Evolutionary conservation across 73 alveolate species (phyloP).

Genomic region (Urostyla sp.): DNA sequence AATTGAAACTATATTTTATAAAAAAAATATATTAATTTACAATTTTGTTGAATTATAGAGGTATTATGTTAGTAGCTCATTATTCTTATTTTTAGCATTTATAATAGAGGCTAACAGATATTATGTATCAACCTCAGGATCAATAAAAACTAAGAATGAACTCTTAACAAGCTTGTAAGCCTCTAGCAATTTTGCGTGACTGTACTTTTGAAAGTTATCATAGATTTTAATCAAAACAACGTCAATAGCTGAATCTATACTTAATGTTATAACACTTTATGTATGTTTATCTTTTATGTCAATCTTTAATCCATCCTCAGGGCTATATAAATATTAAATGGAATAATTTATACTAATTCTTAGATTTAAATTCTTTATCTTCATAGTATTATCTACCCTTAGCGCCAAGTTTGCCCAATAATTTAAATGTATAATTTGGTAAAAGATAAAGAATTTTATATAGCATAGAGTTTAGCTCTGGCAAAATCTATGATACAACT

Average conservation of each 20-base stretch:
- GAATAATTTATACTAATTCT: conserved; percentile 38
- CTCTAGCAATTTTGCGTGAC: conserved; percentile 29
- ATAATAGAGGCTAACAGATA: conserved; percentile 35
- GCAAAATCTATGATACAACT: conserved; percentile 39
- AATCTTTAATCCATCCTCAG: conserved; percentile 65
- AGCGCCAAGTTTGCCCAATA: conserved; percentile 64
- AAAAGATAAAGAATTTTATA: conserved; percentile 42
- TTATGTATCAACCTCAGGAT: conserved; percentile 41
- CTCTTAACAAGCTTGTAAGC: conserved; percentile 54
- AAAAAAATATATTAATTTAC: not conserved
- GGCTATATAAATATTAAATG: conserved; percentile 10
- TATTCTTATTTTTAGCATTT: conserved; percentile 38
- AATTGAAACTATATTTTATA: conserved; percentile 32
- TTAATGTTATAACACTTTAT: not conserved
- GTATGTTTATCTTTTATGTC: conserved; percentile 38
- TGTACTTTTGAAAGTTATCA: conserved; percentile 47
- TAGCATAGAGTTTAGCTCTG: conserved; percentile 34
- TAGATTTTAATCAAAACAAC: conserved; percentile 55
- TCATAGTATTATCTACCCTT: conserved; percentile 56
- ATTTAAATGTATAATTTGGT: conserved; percentile 54
- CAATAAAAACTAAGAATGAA: conserved; percentile 39
- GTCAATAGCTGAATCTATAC: conserved; percentile 61
- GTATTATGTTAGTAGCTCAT: conserved; percentile 38
- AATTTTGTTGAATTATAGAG: conserved; percentile 32
- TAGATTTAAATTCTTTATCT: conserved; percentile 61